A percentile compares a stretch with the other conserved stretches of the same genome.
Evolutionary conservation across 352 stramenopile species (phyloP).

Genomic region (Elongisporangium prolatum): DNA sequence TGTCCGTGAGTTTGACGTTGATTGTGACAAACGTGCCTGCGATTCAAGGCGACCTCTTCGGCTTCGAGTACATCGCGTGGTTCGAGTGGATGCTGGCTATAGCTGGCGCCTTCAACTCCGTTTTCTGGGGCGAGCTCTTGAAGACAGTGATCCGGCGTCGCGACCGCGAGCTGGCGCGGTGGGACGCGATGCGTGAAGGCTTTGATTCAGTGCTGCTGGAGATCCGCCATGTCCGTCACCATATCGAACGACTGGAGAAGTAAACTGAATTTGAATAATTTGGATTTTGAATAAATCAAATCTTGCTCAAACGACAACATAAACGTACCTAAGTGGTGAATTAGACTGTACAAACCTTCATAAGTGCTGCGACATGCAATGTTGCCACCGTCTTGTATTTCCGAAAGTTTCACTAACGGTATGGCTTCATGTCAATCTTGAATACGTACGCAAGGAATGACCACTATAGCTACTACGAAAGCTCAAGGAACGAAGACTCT

Average conservation of each 20-base stretch:
- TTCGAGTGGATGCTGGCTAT: conserved; percentile 41
- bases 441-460: too few species aligned
- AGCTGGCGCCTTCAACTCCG: conserved; percentile 34
- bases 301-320: too few species aligned
- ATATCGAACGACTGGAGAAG: conserved; percentile 41
- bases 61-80: conserved; percentile 42
- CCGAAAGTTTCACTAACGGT: too few species aligned
- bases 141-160: conserved; percentile 38
- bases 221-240: conserved; percentile 51
- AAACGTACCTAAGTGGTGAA: too few species aligned
- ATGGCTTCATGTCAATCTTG: too few species aligned
- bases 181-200: conserved; percentile 39
- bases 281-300: too few species aligned
- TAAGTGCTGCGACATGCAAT: too few species aligned
- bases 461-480: too few species aligned
- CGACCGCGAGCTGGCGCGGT: conserved; percentile 28
- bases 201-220: conserved; percentile 61
- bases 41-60: conserved; percentile 43
- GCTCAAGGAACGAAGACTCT: too few species aligned
- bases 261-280: too few species aligned
- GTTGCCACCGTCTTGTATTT: too few species aligned
- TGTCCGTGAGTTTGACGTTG: conserved; percentile 28
- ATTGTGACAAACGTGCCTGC: conserved; percentile 38
- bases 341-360: too few species aligned
- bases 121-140: conserved; percentile 53